A percentile compares a stretch with the other conserved stretches of the same genome.
Evolutionary conservation across 2,329 filamentous ascomycete genomes (phyloP).

Genomic region (Sarocladiaceae sp.): DNA sequence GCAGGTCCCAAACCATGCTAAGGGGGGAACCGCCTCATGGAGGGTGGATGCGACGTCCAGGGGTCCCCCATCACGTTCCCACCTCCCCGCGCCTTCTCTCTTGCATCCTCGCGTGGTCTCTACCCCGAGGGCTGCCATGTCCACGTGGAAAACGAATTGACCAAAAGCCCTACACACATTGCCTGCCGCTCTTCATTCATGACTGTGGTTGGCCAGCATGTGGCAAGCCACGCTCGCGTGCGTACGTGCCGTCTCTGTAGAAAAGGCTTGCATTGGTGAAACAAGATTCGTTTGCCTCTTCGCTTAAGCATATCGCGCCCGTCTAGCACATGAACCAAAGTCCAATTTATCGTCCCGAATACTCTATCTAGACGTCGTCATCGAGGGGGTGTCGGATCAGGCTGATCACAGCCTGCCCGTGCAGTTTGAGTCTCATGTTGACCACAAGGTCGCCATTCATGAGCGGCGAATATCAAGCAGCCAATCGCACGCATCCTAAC

Average conservation of each 20-base stretch:
- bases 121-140: not conserved
- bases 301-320: not conserved
- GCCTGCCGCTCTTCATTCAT: not conserved
- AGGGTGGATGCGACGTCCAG: not conserved
- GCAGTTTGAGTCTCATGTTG: not conserved
- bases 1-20: not conserved
- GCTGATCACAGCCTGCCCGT: not conserved
- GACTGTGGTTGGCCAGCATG: not conserved
- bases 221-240: not conserved
- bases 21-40: no score
- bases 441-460: no score
- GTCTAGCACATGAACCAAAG: not conserved
- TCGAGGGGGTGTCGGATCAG: not conserved
- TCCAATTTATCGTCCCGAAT: not conserved
- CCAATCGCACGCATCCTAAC: no score
- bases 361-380: not conserved
- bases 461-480: no score
- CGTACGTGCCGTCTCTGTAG: not conserved
- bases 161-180: not conserved
- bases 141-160: not conserved
- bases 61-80: not conserved
- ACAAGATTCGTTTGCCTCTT: not conserved
- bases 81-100: no score
- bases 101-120: not conserved
- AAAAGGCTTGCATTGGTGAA: slow-evolving; percentile 1